phyloP scores from a whole-genome alignment of 495 filamentous ascomycete genomes.

The Physcia stellaris region DNA sequence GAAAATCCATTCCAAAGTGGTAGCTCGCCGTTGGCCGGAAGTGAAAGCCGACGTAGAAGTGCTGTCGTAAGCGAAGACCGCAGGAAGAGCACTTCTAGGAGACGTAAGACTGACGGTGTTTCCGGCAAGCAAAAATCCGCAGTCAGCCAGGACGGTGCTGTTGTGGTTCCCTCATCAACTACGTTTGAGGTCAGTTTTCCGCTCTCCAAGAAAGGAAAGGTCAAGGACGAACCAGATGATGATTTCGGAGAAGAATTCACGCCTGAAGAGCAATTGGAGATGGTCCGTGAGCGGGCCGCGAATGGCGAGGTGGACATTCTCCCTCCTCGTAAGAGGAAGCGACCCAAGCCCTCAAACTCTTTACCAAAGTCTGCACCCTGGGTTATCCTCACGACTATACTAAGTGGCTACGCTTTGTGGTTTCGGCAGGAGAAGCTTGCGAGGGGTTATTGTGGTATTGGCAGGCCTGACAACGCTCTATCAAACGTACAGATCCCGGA shows the following conservation, averaged over 20 bases:
- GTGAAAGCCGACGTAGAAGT: slow-evolving; percentile 18
- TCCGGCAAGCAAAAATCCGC: background rate
- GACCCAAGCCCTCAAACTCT: slow-evolving; percentile 22
- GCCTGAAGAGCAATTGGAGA: slow-evolving; percentile 70
- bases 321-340: slow-evolving; percentile 16
- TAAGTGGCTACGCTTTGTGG: slow-evolving; percentile 63
- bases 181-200: slow-evolving; percentile 36
- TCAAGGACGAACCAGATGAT: slow-evolving; percentile 25
- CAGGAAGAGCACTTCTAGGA: slow-evolving; percentile 34
- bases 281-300: slow-evolving; percentile 44
- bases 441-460: slow-evolving; percentile 88
- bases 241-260: slow-evolving; percentile 84
- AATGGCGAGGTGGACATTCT: slow-evolving; percentile 22
- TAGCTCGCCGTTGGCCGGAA: slow-evolving; percentile 37
- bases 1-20: slow-evolving; percentile 97
- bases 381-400: slow-evolving; percentile 48
- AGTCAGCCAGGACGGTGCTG: slow-evolving; percentile 27
- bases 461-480: slow-evolving; percentile 43
- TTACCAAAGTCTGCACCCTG: slow-evolving; percentile 42
- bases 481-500: slow-evolving; percentile 42
- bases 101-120: slow-evolving; percentile 23
- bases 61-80: slow-evolving; percentile 25
- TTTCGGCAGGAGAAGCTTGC: slow-evolving; percentile 90
- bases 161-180: slow-evolving; percentile 24
- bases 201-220: slow-evolving; percentile 9